Base-by-base conservation (phyloP, 352 stramenopile species). In the Phytopythium montanum region DNA sequence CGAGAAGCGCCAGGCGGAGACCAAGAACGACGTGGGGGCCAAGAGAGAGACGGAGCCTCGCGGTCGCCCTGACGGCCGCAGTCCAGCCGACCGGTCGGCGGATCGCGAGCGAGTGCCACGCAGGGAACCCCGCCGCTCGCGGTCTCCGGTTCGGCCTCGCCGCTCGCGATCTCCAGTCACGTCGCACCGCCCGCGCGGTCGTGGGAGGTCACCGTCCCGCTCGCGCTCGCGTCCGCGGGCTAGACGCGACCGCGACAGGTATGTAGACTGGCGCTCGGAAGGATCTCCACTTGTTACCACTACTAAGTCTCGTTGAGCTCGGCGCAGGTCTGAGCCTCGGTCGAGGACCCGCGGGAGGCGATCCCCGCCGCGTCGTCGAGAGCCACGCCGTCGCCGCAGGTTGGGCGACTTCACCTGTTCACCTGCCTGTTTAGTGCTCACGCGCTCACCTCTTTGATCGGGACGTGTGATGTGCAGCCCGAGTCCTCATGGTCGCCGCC, bases 271-370 rank as follows among this genome's bases (percentile, higher is more conserved):
- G 44, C 12, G 44, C 33, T 46, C n/a, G 7, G n/a, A n/a, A n/a
- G n/a, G n/a, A 26, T 46, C 21, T 7, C 4, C 41, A 14, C 41
- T 25, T 8, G 16, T 6, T 21, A 14, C 8, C n/a, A 9, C 21
- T 0, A 10, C n/a, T 46, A n/a, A 46, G 6, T 31, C 10, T 18
- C 26, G 3, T 3, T 56, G 31, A 18, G 5, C 13, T 31, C 12
- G 10, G 6, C 18, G 12, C 38, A 73, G 65, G n/a, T 79, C 68
- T 13, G 39, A 54, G n/a, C 73, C 72, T 54, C 59, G 66, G 55
- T 78, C 66, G 23, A 56, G 64, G 60, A 31, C 54, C 18, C 67
- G 65, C 7, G 23, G 52, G 7, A 56, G 68, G 13, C 64, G 56
- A 13, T 61, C 64, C 6, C 33, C 34, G 10, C 36, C 36, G 33